Conservation (phyloP, 2,329 filamentous ascomycete genomes). For the Epichloe scottii region DNA sequence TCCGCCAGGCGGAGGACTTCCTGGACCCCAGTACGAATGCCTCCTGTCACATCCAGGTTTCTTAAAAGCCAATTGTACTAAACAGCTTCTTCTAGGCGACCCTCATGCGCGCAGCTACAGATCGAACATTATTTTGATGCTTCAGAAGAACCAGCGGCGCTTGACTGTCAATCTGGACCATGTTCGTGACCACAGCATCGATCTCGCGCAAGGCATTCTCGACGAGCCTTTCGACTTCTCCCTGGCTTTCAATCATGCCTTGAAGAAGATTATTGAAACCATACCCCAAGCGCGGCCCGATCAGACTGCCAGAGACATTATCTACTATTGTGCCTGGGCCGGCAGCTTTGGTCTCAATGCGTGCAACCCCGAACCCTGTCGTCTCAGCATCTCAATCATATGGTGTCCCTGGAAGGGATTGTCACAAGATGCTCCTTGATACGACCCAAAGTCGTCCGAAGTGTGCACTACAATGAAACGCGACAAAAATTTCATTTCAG, state of each 20-base stretch:
- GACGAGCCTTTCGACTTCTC: conserved; percentile 79
- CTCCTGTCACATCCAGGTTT: not conserved
- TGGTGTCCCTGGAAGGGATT: conserved; percentile 96
- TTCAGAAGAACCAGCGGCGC: conserved; percentile 53
- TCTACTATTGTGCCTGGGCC: conserved; percentile 95
- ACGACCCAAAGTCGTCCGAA: conserved; percentile 93
- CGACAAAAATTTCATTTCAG: conserved; percentile 79
- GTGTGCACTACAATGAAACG: conserved; percentile 87
- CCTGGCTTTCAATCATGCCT: conserved; percentile 76
- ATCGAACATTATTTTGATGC: conserved; percentile 72
- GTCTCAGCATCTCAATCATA: conserved; percentile 81
- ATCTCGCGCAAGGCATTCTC: conserved; percentile 68
- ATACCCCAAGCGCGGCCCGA: conserved; percentile 63
- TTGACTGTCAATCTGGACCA: conserved; percentile 75
- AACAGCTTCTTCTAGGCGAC: conserved; percentile 26
- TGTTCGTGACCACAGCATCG: conserved; percentile 73
- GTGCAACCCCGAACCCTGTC: conserved; percentile 86
- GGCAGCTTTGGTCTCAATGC: conserved; percentile 91
- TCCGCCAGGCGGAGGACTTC: conserved; percentile 82
- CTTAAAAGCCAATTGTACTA: not conserved
- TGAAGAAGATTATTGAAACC: conserved; percentile 78
- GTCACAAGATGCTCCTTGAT: conserved; percentile 94
- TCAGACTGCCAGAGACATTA: conserved; percentile 63
- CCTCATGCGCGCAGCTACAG: conserved; percentile 61
- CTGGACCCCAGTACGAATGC: conserved; percentile 71